Evolutionary conservation across 192 early-diverging fungal genomes (phyloP).

Genomic region (Coemansia sp.): DNA sequence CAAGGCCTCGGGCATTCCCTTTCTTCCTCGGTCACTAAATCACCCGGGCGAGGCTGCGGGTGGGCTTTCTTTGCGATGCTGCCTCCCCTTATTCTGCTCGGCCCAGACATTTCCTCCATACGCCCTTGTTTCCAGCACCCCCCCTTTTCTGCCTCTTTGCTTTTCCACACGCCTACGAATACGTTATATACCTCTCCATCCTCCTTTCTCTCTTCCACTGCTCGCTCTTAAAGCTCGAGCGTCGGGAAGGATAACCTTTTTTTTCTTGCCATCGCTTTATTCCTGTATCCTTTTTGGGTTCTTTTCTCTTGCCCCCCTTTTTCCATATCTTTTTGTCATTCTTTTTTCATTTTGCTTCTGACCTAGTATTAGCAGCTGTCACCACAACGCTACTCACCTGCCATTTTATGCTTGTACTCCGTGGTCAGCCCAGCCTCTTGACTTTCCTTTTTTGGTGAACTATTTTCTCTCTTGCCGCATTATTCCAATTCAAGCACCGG

Average conservation of each 20-base stretch:
- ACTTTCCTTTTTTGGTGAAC: neutral
- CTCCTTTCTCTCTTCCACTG: neutral
- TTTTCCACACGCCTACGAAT: slow-evolving; percentile 5
- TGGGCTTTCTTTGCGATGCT: slow-evolving; percentile 5
- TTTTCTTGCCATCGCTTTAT: slow-evolving; percentile 8
- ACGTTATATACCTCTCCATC: neutral
- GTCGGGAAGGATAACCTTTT: slow-evolving; percentile 8
- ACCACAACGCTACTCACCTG: neutral
- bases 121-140: slow-evolving; percentile 2
- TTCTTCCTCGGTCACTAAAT: slow-evolving; percentile 50
- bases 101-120: slow-evolving; percentile 3
- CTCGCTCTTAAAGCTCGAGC: slow-evolving; percentile 12
- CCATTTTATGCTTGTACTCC: neutral
- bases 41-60: slow-evolving; percentile 40
- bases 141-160: neutral
- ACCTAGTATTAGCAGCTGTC: neutral
- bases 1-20: slow-evolving; percentile 43
- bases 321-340: neutral
- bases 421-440: neutral
- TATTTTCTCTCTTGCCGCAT: neutral
- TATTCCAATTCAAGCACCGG: neutral
- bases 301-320: too few relatives aligned
- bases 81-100: neutral
- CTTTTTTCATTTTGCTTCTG: slow-evolving; percentile 3
- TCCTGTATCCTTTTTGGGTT: neutral